Evolutionary conservation across 805 yeast species (phyloP).

Genomic region (Candida andamanensis): DNA sequence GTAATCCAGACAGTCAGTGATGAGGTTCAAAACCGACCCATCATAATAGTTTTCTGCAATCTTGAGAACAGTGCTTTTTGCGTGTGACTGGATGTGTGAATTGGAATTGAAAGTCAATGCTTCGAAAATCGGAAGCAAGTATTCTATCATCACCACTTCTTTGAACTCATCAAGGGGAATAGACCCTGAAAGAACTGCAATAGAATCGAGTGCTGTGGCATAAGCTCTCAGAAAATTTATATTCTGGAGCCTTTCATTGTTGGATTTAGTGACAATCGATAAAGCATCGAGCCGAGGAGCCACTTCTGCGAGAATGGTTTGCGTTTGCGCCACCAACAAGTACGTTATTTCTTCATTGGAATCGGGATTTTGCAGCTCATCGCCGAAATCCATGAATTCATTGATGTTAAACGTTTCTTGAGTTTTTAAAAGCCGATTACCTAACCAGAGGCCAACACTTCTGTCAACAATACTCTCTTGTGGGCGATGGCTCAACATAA

Average conservation of each 20-base stretch:
- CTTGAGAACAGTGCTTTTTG: slow-evolving; percentile 47
- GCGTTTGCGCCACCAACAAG: slow-evolving; percentile 32
- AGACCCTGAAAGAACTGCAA: slow-evolving; percentile 25
- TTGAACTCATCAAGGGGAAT: slow-evolving; percentile 27
- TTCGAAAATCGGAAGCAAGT: slow-evolving; percentile 68
- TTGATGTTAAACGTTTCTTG: slow-evolving; percentile 9
- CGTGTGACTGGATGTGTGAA: slow-evolving; percentile 48
- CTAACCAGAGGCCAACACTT: slow-evolving; percentile 28
- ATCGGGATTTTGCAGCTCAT: slow-evolving; percentile 6
- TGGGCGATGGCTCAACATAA: not conserved
- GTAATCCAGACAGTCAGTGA: slow-evolving; percentile 72
- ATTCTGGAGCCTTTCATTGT: slow-evolving; percentile 3
- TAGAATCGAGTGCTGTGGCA: slow-evolving; percentile 41
- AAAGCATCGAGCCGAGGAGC: slow-evolving; percentile 15
- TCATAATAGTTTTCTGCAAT: slow-evolving; percentile 40
- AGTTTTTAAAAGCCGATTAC: slow-evolving; percentile 15
- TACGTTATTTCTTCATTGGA: slow-evolving; percentile 22
- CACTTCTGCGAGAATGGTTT: slow-evolving; percentile 34
- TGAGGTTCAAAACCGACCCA: slow-evolving; percentile 52
- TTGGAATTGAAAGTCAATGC: slow-evolving; percentile 53
- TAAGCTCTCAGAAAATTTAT: slow-evolving; percentile 21
- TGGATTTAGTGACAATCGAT: slow-evolving; percentile 4
- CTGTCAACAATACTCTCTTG: not conserved
- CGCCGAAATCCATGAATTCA: slow-evolving; percentile 16
- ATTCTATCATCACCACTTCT: slow-evolving; percentile 58